Evolutionary conservation across 108 stramenopile genomes (phyloP).

Genomic region (Discostella stelligeroides): DNA sequence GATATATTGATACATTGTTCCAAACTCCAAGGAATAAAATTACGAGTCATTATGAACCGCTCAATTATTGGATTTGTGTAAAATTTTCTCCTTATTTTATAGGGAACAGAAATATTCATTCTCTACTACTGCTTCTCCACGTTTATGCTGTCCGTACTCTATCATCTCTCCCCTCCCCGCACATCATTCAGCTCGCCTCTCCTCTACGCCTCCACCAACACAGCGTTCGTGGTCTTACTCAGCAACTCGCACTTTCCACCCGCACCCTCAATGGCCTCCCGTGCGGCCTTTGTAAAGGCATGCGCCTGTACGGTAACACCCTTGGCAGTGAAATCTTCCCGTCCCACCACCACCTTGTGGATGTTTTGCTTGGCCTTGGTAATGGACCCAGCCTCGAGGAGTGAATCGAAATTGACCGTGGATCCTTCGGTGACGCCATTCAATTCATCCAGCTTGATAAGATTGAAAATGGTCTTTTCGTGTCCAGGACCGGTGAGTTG

Average conservation of each 20-base stretch:
- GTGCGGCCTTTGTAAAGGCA: constrained; percentile 92
- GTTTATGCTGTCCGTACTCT: background rate
- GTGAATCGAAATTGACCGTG: constrained; percentile 81
- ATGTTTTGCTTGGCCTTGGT: constrained; percentile 88
- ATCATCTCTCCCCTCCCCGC: background rate
- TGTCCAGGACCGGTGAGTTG: constrained; percentile 94
- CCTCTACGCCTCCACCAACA: constrained; percentile 47
- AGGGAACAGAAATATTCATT: too few species aligned
- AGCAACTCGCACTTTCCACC: constrained; percentile 94
- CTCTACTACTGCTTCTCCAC: too few species aligned
- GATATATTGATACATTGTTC: too few species aligned
- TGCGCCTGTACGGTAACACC: constrained; percentile 96
- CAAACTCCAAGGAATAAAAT: too few species aligned
- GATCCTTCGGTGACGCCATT: constrained; percentile 72
- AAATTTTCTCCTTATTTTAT: too few species aligned
- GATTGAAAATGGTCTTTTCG: constrained; percentile 85
- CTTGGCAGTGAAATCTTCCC: constrained; percentile 79
- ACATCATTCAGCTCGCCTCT: background rate
- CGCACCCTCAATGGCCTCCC: constrained; percentile 89
- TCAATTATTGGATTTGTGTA: too few species aligned
- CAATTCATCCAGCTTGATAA: constrained; percentile 91
- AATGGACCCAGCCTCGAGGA: constrained; percentile 66
- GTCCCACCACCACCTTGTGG: constrained; percentile 91
- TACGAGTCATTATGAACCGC: too few species aligned
- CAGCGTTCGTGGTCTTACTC: constrained; percentile 86